phyloP scores from a whole-genome alignment of 495 filamentous ascomycete genomes.

The Penicillium roqueforti region DNA sequence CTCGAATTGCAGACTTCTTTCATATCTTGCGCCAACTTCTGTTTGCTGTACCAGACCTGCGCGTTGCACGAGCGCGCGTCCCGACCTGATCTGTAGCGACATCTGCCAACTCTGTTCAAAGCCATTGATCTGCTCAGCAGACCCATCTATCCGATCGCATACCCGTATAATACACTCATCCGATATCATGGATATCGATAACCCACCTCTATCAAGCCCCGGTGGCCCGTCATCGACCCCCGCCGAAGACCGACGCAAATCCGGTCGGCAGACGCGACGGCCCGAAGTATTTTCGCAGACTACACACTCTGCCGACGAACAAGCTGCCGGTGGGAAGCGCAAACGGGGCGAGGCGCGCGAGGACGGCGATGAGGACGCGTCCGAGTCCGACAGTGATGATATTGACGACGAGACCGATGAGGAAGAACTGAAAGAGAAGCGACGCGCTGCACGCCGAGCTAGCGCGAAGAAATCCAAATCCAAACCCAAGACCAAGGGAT shows the following conservation, averaged over 20 bases:
- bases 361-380: constrained; percentile 51
- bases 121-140: background rate
- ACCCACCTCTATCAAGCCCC: constrained; percentile 24
- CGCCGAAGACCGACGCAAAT: constrained; percentile 66
- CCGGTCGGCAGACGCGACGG: constrained; percentile 72
- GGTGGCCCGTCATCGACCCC: constrained; percentile 27
- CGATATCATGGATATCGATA: constrained; percentile 36
- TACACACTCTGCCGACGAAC: constrained; percentile 28
- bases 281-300: constrained; percentile 61
- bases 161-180: background rate
- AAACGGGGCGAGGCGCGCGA: constrained; percentile 45
- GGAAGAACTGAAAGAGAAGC: constrained; percentile 60
- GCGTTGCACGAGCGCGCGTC: constrained; percentile 30
- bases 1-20: background rate
- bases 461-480: constrained; percentile 61
- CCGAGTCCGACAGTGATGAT: constrained; percentile 48
- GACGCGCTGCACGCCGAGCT: constrained; percentile 41
- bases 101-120: background rate
- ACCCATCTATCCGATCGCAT: background rate
- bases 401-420: constrained; percentile 57
- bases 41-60: constrained; percentile 22
- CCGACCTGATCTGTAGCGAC: constrained; percentile 14
- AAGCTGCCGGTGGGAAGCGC: constrained; percentile 47
- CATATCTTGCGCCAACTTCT: background rate
- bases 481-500: constrained; percentile 23